Conservation (phyloP, 129 eudicot species). For the Apium graveolens region DNA sequence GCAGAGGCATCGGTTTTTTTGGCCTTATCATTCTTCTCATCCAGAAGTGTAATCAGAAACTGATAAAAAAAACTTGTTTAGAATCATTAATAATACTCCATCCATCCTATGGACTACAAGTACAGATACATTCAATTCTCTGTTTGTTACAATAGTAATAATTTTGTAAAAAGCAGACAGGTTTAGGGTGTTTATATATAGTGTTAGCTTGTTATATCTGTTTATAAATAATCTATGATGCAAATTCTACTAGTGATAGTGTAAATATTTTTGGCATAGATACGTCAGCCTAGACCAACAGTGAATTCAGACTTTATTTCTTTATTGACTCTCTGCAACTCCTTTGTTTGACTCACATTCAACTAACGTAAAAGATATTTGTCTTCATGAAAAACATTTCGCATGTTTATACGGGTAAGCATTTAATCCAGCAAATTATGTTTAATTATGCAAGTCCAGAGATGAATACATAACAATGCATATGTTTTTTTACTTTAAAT, state of each 20-base stretch:
- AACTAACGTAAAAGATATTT: not conserved
- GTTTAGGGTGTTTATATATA: not conserved
- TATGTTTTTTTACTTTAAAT: not conserved
- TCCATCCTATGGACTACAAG: not conserved
- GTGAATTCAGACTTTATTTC: not conserved
- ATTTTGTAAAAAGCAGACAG: not conserved
- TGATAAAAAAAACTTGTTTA: conserved; percentile 12
- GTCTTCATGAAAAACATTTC: not conserved
- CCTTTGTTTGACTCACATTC: not conserved
- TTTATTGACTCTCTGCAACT: not conserved
- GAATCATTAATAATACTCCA: not conserved
- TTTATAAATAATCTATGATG: not conserved
- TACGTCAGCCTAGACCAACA: not conserved
- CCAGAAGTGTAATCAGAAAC: conserved; percentile 30
- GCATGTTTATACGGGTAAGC: not conserved
- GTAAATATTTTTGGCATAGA: not conserved
- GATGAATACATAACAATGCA: not conserved
- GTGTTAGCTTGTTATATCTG: not conserved
- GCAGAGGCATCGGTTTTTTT: conserved; percentile 16
- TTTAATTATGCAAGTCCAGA: not conserved
- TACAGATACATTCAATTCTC: not conserved
- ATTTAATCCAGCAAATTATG: not conserved
- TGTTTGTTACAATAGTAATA: not conserved
- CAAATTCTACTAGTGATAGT: not conserved
- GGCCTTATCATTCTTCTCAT: conserved; percentile 28